Evolutionary conservation across 192 early-diverging fungal genomes (phyloP).

Genomic region (Coemansia aciculifera): DNA sequence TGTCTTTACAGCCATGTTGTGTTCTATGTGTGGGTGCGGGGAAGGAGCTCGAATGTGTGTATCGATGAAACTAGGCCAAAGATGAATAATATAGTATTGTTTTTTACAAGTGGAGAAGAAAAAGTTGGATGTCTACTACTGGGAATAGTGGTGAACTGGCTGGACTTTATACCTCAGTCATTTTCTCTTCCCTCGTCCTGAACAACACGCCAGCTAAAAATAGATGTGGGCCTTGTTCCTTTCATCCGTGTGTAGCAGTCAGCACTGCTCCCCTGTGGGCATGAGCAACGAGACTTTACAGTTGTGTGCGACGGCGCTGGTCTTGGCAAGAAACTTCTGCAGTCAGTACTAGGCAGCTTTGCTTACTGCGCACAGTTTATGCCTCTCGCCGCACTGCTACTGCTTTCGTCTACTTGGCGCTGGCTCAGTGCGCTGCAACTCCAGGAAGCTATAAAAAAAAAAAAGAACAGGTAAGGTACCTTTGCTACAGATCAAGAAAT

Average conservation of each 20-base stretch:
- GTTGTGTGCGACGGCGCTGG: background rate
- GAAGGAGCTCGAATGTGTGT: background rate
- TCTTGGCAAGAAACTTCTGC: slow-evolving; percentile 2
- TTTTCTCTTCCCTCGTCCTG: background rate
- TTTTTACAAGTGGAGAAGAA: background rate
- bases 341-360: background rate
- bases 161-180: background rate
- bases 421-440: too few relatives aligned
- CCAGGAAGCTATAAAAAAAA: too few relatives aligned
- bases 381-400: background rate
- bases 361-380: background rate
- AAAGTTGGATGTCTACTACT: background rate
- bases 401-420: background rate
- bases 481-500: background rate
- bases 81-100: background rate
- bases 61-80: background rate
- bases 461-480: background rate
- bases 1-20: background rate
- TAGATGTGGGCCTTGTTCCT: background rate
- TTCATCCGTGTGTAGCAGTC: background rate
- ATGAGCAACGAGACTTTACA: background rate
- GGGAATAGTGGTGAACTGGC: background rate
- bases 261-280: background rate
- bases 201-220: background rate
- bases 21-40: background rate